Percentiles rank a stretch among this genome's conserved stretches.
phyloP scores from a whole-genome alignment of 257 asterid species.

The Thymus mandschuricus region DNA sequence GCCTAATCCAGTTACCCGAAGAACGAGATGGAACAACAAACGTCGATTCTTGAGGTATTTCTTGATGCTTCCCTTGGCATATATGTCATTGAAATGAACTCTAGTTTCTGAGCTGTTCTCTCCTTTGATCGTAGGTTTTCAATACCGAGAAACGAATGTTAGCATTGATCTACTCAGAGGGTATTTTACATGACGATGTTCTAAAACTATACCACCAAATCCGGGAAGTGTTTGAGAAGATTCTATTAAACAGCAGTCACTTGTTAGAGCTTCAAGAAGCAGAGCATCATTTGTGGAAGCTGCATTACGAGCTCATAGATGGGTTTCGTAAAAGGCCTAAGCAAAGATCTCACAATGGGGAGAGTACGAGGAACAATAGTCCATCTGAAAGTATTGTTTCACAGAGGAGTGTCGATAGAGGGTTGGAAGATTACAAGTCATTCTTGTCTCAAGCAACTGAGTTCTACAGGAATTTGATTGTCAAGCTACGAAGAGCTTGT shows the following conservation, averaged over 20 bases:
- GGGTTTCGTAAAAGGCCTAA: slow-evolving; percentile 73
- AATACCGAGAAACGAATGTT: slow-evolving; percentile 63
- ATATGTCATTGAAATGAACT: too few species aligned
- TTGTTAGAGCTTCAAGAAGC: slow-evolving; percentile 65
- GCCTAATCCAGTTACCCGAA: slow-evolving; percentile 37
- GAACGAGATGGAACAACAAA: slow-evolving; percentile 45
- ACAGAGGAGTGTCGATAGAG: slow-evolving; percentile 37
- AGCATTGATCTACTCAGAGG: slow-evolving; percentile 60
- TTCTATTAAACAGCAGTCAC: slow-evolving; percentile 53
- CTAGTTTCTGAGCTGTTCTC: not conserved
- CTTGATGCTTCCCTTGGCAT: too few species aligned
- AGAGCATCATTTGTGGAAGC: slow-evolving; percentile 83
- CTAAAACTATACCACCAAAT: slow-evolving; percentile 59
- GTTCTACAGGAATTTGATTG: slow-evolving; percentile 58
- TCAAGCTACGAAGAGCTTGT: slow-evolving; percentile 46
- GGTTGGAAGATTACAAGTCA: slow-evolving; percentile 57
- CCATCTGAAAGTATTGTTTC: slow-evolving; percentile 36
- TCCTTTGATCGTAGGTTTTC: slow-evolving; percentile 46
- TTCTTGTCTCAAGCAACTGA: slow-evolving; percentile 77
- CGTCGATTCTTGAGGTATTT: slow-evolving; percentile 8
- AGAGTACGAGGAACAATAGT: slow-evolving; percentile 36
- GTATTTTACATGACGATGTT: slow-evolving; percentile 55
- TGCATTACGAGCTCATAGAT: slow-evolving; percentile 83
- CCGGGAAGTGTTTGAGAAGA: slow-evolving; percentile 58
- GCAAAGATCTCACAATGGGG: slow-evolving; percentile 40